Base-by-base conservation (phyloP, 2,329 filamentous ascomycete species). In the Aspergillus neoniger region DNA sequence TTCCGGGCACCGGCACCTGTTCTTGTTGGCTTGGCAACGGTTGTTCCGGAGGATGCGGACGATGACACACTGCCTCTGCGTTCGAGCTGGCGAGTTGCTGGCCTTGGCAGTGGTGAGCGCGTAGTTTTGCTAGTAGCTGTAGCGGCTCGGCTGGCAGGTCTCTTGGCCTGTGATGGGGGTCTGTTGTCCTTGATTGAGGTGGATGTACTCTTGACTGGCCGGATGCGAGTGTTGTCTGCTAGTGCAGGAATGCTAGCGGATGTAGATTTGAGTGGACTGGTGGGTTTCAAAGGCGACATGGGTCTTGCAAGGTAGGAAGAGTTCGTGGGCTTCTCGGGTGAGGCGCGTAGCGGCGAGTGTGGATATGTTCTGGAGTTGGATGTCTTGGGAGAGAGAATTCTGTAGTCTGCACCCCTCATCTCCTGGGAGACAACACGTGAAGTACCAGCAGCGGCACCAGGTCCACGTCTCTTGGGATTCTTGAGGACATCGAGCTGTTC, bases 321-420 rank as follows among this genome's bases (percentile, higher is more conserved):
- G 6, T 80, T 74, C 21, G 80, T 74, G 4, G 71, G 62, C 60
- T 77, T 74, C 69, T 82, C 73, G 15, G 77, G 75, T 4, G 77
- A 77, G 10, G 71, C 65, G 74, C 79, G 77, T 58, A 83, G 69
- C 1, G 83, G 83, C 1, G 83, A 85, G 52, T 86, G 84, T 19
- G 85, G 85, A 21, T 85, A 79, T 15, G 90, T 83, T 55, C 91
- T 87, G 5, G 90, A 90, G 72, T 96, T 96, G 60, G 89, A 88
- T 0, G 91, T 93, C 55, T 91, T 89, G 2, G 92, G 92, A 1
- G 92, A 96, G 2, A 96, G 82, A 39, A 96, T 84, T 23, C 74
- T 89, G 83, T 53, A 82, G 78, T 63, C 85, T 75, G 65, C 80
- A 69, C 64, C 81, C 69, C 67, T 76, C 71, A 66, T 77, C 68